Conservation (phyloP, 2,329 filamentous ascomycete genomes). For the Phoma sp. region DNA sequence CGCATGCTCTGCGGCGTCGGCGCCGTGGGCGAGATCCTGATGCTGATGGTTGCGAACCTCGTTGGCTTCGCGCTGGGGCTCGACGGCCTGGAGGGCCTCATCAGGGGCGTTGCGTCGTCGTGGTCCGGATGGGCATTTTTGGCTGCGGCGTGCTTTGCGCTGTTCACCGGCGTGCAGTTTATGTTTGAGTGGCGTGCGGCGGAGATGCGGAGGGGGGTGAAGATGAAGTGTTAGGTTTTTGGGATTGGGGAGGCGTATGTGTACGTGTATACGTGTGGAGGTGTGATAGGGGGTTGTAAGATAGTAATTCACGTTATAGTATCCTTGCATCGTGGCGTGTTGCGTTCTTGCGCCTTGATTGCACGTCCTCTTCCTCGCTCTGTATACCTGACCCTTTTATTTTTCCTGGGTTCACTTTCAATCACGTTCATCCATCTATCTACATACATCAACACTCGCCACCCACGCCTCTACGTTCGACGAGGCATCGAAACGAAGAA, state of each 20-base stretch:
- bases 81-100: slow-evolving; percentile 80
- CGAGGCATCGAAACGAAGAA: too few species aligned
- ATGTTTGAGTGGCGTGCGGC: slow-evolving; percentile 96
- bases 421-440: too few species aligned
- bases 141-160: slow-evolving; percentile 68
- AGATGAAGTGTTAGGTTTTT: slow-evolving; percentile 72
- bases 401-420: too few species aligned
- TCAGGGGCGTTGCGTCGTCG: slow-evolving; percentile 76
- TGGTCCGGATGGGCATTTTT: slow-evolving; percentile 79
- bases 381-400: too few species aligned
- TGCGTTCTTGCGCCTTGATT: too few species aligned
- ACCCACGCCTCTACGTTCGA: too few species aligned
- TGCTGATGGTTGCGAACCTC: slow-evolving; percentile 96
- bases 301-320: too few species aligned
- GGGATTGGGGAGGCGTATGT: not conserved
- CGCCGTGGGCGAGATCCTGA: slow-evolving; percentile 81
- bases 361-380: too few species aligned
- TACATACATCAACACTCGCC: too few species aligned
- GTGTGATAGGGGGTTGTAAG: too few species aligned
- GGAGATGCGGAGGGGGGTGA: slow-evolving; percentile 81
- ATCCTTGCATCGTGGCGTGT: too few species aligned
- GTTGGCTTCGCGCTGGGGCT: slow-evolving; percentile 93
- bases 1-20: slow-evolving; percentile 81
- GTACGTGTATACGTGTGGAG: too few species aligned
- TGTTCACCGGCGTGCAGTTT: slow-evolving; percentile 87